Base-by-base conservation (phyloP, 2,329 filamentous ascomycete genomes). In the Monascus ruber region DNA sequence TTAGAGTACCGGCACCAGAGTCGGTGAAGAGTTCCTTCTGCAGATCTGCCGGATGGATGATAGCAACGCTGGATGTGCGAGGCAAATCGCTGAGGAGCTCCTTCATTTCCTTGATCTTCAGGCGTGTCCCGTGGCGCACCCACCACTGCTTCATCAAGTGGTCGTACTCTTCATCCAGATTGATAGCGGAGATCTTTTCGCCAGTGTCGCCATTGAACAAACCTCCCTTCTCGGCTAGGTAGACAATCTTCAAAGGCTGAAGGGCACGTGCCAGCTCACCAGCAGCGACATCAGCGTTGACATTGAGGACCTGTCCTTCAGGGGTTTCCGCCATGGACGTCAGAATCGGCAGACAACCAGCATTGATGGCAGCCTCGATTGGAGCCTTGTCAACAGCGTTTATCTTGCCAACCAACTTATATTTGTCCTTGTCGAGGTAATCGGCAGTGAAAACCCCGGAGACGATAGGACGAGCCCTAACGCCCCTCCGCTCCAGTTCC, bases 81-180 rank as follows among this genome's bases (percentile, higher is more conserved):
- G 91, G 91, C 11, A 98, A 77, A 36, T 84, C 81, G 51, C 86
- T 85, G 38, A 98, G 70, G 26, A 98, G 75, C 42, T 94, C 87
- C 72, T 94, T 94, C 68, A 94, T 93, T 69, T 98, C 87, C 68
- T 84, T 85, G 64, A 98, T 96, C 79, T 98, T 98, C 48, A 96
- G 74, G 46, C 88, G 78, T 31, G 89, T 96, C 46, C 91, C 91
- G 59, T 91, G 93, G 57, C 85, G 81, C 63, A 93, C 91, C 91
- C 89, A 98, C 52, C 84, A 79, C 66, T 95, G 86, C 41, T 79
- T 74, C 86, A 96, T 94, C 55, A 95, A 75, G 56, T 85, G 75
- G 42, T 94, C 86, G 55, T 85, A 96, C 67, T 98, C 91, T 65
- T 94, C 88, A 58, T 98, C 91, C 42, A 98, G 73, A 68, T 96